These are phyloP conservation scores for Phoenix roebelenii DNA, from an alignment of 176 grass and related monocot species.

Conservation along the genomic window DNA sequence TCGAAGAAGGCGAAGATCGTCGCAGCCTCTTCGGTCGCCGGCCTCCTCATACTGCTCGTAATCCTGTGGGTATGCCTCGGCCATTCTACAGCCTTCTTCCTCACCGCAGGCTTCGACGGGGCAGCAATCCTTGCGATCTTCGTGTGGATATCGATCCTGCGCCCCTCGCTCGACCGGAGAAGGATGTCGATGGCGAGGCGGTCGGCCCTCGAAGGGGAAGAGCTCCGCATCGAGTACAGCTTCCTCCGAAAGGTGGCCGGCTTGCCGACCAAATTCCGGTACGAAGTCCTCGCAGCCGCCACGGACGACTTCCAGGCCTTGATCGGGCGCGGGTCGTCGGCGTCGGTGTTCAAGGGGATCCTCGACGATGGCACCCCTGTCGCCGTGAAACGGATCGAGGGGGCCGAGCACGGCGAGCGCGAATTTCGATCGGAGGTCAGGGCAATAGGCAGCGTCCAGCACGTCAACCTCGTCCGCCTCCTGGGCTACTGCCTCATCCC, in stretches of 20 bases:
- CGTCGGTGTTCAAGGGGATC: constrained; percentile 33
- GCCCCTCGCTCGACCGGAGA: neutral
- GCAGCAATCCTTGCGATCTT: constrained; percentile 3
- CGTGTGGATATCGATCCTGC: constrained; percentile 7
- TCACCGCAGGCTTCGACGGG: neutral
- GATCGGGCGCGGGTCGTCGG: constrained; percentile 42
- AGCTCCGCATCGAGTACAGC: constrained; percentile 23
- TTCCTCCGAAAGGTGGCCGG: constrained; percentile 23
- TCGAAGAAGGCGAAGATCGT: no score
- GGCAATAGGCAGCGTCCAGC: constrained; percentile 39
- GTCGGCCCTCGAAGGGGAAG: constrained; percentile 3
- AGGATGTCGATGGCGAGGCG: constrained; percentile 13
- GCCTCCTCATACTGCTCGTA: no score
- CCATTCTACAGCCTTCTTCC: constrained; percentile 7
- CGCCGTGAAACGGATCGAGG: constrained; percentile 40
- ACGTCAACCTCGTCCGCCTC: constrained; percentile 43
- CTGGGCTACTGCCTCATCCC: constrained; percentile 36
- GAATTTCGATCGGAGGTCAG: constrained; percentile 38
- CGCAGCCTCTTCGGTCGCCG: no score
- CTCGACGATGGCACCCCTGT: constrained; percentile 42
- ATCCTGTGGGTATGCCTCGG: constrained; percentile 20
- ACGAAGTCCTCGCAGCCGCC: constrained; percentile 7
- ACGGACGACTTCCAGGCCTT: constrained; percentile 24
- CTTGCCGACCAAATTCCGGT: constrained; percentile 11
- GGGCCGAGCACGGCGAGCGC: constrained; percentile 8